Evolutionary conservation across 352 stramenopile genomes (phyloP), one percentile per base, ranked within the genome.

Genomic region (Globisporangium radiosum): DNA sequence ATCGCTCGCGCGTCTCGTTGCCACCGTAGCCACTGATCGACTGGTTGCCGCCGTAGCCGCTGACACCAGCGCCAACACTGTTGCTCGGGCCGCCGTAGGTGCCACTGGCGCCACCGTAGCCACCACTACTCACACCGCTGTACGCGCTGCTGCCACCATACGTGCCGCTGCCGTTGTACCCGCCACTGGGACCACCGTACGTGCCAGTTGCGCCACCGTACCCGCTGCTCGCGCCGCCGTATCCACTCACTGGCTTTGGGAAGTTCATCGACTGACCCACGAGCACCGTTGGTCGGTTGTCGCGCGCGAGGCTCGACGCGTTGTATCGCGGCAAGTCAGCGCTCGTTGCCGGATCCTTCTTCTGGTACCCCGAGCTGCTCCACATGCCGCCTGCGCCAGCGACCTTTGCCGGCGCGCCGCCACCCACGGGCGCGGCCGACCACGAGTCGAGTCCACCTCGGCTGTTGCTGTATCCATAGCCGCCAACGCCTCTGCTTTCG

Each of bases 211-310:
- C 25, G 25, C 25, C 25, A 33, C 25, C 2, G 25, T 33, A 33
- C 17, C 56, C 15, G 3, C 52, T 36, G 8, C 39, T 36, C 52
- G 19, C 40, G n/a, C 45, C 45, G 6, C 45, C 17, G n/a, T 50
- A 50, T 14, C 45, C 45, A 33, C 45, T 50, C 45, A 50, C 45
- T 14, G 82, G 78, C 57, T 88, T 87, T 0, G 83, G 75, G 49
- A 93, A 91, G 60, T 80, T 88, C 43, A 93, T 67, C 14, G 79
- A 81, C 54, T 90, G 78, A 1, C 85, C 85, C 19, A 95, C 82
- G 0, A 95, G 69, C 33, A 95, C 85, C 0, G 85, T 95, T 6
- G 85, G 85, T 1, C 85, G 83, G 56, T 90, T 92, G 69, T 95
- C 85, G n/a, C 85, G 79, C 1, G 73, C 71, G 33, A 59, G 36